phyloP scores from a whole-genome alignment of 371 early-diverging fungal species.

The Zopfochytrium polystomum region DNA sequence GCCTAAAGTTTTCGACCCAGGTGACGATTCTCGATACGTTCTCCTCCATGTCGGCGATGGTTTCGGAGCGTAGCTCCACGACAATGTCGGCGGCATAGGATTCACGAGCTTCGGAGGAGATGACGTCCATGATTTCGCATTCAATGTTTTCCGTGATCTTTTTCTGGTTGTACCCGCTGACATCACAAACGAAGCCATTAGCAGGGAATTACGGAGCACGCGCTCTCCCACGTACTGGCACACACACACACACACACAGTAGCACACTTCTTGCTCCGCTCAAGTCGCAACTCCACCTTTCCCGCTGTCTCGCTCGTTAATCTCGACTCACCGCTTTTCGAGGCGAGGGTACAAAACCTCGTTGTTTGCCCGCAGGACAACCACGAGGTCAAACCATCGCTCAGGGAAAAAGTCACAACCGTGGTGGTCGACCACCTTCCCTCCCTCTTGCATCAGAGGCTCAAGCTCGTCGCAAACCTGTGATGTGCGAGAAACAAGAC shows the following conservation, averaged over 20 bases:
- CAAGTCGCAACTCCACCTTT: too few relatives aligned
- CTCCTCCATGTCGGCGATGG: slow-evolving; percentile 82
- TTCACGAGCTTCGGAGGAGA: slow-evolving; percentile 85
- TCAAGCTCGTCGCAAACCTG: slow-evolving; percentile 86
- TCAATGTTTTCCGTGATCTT: slow-evolving; percentile 97
- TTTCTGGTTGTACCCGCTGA: slow-evolving; percentile 77
- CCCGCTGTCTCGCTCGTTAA: too few relatives aligned
- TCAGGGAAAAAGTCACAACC: slow-evolving; percentile 93
- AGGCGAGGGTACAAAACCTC: slow-evolving; percentile 80
- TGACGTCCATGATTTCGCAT: slow-evolving; percentile 98
- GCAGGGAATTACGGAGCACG: too few relatives aligned
- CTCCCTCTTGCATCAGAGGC: slow-evolving; percentile 70
- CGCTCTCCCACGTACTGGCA: too few relatives aligned
- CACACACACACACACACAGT: too few relatives aligned
- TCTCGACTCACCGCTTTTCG: slow-evolving; percentile 61
- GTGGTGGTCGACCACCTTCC: slow-evolving; percentile 90
- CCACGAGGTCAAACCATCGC: slow-evolving; percentile 94
- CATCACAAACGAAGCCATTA: not conserved
- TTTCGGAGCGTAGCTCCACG: slow-evolving; percentile 74
- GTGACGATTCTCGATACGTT: slow-evolving; percentile 73
- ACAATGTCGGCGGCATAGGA: slow-evolving; percentile 79
- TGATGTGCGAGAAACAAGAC: not conserved
- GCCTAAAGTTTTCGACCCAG: slow-evolving; percentile 57
- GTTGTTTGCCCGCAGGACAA: slow-evolving; percentile 85
- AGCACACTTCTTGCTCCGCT: too few relatives aligned